These are phyloP conservation scores for Penicillium steckii DNA, from an alignment of 495 filamentous ascomycete species.

Conservation along the genomic window DNA sequence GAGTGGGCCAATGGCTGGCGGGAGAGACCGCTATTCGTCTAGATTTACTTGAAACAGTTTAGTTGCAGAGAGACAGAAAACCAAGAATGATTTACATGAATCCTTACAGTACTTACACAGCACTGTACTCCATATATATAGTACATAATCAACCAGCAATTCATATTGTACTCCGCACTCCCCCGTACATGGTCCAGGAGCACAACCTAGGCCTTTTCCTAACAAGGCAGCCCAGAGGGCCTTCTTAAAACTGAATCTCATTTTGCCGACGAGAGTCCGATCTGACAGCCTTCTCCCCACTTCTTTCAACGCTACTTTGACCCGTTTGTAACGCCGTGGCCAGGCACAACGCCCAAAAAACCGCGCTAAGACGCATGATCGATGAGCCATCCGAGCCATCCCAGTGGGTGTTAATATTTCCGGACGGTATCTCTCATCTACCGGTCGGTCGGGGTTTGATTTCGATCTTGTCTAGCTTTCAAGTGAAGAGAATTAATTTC, in stretches of 20 bases:
- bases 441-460: background rate
- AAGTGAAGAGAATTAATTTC: background rate
- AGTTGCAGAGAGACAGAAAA: too few species aligned
- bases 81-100: too few species aligned
- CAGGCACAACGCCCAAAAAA: background rate
- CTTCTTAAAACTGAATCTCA: background rate
- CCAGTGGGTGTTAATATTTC: background rate
- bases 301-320: background rate
- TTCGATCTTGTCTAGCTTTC: background rate
- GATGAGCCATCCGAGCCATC: background rate
- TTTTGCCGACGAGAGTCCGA: slow-evolving; percentile 6
- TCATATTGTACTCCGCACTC: too few species aligned
- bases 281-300: slow-evolving; percentile 3
- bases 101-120: too few species aligned
- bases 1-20: slow-evolving; percentile 2
- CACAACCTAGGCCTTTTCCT: background rate
- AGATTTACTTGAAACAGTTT: slow-evolving; percentile 14
- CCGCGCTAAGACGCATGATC: background rate
- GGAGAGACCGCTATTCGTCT: slow-evolving; percentile 9
- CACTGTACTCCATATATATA: too few species aligned
- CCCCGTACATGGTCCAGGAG: too few species aligned
- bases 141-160: too few species aligned
- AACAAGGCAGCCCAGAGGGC: background rate
- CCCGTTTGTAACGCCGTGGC: background rate
- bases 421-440: too few species aligned